phyloP scores from a whole-genome alignment of 2,329 filamentous ascomycete species.

The Apiospora hydei region DNA sequence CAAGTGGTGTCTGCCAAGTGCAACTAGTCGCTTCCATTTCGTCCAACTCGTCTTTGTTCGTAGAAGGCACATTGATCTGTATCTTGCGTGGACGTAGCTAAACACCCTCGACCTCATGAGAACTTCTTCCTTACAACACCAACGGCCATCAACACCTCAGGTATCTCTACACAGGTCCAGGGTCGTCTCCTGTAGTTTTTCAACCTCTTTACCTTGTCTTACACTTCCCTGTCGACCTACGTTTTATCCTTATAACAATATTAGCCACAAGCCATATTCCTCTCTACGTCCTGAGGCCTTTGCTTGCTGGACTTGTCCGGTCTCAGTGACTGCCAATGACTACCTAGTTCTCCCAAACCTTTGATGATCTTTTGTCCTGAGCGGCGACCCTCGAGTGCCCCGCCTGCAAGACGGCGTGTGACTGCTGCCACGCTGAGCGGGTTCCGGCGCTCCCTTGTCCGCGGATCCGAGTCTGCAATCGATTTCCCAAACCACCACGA shows the following conservation, averaged over 20 bases:
- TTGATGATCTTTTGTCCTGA: not conserved
- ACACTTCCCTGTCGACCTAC: not conserved
- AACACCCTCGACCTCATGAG: not conserved
- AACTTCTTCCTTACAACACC: not conserved
- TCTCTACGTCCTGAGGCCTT: not conserved
- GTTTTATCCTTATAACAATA: not conserved
- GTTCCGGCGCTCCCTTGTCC: conserved; percentile 7
- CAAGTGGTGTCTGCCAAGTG: not conserved
- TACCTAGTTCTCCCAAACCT: not conserved
- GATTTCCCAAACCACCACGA: not conserved
- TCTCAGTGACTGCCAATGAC: not conserved
- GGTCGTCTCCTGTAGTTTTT: not conserved
- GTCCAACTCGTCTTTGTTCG: too few species aligned
- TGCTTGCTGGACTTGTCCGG: not conserved
- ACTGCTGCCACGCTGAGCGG: not conserved
- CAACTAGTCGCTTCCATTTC: not conserved
- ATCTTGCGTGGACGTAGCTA: not conserved
- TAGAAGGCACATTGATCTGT: not conserved
- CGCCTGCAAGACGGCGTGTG: not conserved
- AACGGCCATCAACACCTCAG: not conserved
- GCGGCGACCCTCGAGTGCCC: conserved; percentile 17
- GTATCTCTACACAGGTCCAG: not conserved
- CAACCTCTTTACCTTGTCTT: not conserved
- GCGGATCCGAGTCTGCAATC: conserved; percentile 10
- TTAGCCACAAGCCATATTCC: not conserved